Conservation (phyloP, 192 early-diverging fungal genomes). For the Kappamyces sp. region DNA sequence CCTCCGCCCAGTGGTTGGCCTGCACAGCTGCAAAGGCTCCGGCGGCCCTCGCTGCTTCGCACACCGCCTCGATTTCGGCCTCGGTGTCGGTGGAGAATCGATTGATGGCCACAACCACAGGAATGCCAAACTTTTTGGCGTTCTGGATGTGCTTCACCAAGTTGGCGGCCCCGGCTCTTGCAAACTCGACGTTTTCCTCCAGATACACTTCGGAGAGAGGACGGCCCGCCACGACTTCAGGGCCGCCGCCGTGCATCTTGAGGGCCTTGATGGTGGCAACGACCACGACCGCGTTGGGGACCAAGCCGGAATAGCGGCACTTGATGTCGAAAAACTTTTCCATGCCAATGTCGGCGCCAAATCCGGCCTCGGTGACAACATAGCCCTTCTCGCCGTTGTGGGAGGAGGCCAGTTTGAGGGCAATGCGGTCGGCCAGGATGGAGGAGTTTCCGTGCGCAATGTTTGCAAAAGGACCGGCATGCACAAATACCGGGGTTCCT, state of each 20-base stretch:
- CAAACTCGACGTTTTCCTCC: conserved; percentile 78
- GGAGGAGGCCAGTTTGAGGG: conserved; percentile 83
- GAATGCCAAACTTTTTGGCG: conserved; percentile 78
- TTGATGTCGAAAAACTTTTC: conserved; percentile 99
- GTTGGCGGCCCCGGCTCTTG: conserved; percentile 80
- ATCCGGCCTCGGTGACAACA: conserved; percentile 98
- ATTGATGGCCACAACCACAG: conserved; percentile 91
- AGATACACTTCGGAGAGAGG: conserved; percentile 85
- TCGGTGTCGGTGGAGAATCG: conserved; percentile 79
- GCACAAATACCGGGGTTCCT: conserved; percentile 96
- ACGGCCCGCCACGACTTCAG: conserved; percentile 83
- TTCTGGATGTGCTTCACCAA: conserved; percentile 89
- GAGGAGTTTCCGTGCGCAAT: conserved; percentile 98
- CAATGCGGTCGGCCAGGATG: conserved; percentile 92
- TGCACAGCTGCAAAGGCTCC: conserved; percentile 83
- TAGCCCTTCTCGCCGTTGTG: conserved; percentile 65
- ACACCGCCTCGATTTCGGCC: conserved; percentile 79
- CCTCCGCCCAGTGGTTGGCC: conserved; percentile 92
- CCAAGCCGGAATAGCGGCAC: conserved; percentile 79
- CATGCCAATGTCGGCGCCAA: conserved; percentile 99
- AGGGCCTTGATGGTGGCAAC: conserved; percentile 91
- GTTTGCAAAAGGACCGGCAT: conserved; percentile 99
- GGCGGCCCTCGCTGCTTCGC: conserved; percentile 63
- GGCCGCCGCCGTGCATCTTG: conserved; percentile 97
- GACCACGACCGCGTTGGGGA: conserved; percentile 86